Evolutionary conservation across 2,329 filamentous ascomycete genomes (phyloP).

Genomic region (Cadophora luteo-olivacea): DNA sequence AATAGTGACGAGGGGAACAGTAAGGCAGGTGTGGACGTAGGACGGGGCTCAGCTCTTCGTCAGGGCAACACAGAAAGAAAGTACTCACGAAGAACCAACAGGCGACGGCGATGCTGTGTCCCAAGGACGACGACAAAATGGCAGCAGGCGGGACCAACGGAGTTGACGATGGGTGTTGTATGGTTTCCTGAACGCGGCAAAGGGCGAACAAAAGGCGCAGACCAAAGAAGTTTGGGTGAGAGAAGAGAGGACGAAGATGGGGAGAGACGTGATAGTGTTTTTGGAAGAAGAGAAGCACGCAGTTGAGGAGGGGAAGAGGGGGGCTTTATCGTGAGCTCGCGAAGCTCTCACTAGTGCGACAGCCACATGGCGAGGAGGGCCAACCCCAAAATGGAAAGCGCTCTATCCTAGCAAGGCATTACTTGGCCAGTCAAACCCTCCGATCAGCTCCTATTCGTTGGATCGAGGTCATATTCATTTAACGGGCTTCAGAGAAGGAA

Average conservation of each 20-base stretch:
- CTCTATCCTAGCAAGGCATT: background rate
- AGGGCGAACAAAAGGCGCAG: slow-evolving; percentile 1
- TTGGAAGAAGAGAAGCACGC: background rate
- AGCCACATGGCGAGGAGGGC: background rate
- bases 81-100: slow-evolving; percentile 12
- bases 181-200: slow-evolving; percentile 13
- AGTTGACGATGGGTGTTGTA: slow-evolving; percentile 4
- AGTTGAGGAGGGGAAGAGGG: background rate
- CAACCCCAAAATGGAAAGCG: background rate
- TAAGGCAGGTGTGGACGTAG: background rate
- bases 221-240: background rate
- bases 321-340: background rate
- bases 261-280: slow-evolving; percentile 1
- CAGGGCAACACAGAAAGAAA: background rate
- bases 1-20: background rate
- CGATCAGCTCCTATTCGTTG: background rate
- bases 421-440: background rate
- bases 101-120: slow-evolving; percentile 13
- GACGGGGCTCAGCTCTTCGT: background rate
- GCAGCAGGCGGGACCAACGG: slow-evolving; percentile 12
- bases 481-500: background rate
- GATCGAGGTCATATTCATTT: background rate
- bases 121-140: slow-evolving; percentile 15
- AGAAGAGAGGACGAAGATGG: slow-evolving; percentile 4
- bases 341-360: slow-evolving; percentile 9